Conservation (phyloP, 805 yeast species). For the Cyberlindnera samutprakarnensis region DNA sequence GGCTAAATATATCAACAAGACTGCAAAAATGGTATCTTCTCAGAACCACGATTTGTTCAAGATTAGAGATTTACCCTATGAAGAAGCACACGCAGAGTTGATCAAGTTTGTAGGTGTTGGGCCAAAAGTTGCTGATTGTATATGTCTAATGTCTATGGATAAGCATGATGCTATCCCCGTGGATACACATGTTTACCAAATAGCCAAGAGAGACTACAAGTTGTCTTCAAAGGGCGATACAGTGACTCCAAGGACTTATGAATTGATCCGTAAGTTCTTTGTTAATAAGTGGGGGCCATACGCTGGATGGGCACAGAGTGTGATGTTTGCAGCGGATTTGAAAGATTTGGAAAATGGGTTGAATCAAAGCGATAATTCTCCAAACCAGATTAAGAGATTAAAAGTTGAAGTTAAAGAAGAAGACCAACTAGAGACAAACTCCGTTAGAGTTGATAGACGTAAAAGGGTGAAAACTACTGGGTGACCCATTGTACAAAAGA, state of each 20-base stretch:
- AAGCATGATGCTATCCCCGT: slow-evolving; percentile 87
- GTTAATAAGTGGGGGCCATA: slow-evolving; percentile 73
- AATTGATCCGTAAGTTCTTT: slow-evolving; percentile 51
- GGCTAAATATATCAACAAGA: slow-evolving; percentile 77
- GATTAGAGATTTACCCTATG: slow-evolving; percentile 40
- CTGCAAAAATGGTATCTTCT: slow-evolving; percentile 44
- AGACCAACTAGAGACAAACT: background rate
- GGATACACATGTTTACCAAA: slow-evolving; percentile 91
- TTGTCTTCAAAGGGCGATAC: slow-evolving; percentile 30
- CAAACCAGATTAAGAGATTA: slow-evolving; percentile 7
- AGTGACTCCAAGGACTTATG: slow-evolving; percentile 24
- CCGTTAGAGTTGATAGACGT: slow-evolving; percentile 11
- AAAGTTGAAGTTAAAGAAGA: slow-evolving; percentile 1
- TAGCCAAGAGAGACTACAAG: slow-evolving; percentile 76
- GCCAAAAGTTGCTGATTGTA: slow-evolving; percentile 97
- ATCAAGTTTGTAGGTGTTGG: slow-evolving; percentile 82
- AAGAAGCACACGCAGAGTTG: slow-evolving; percentile 49
- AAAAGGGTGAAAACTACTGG: slow-evolving; percentile 10
- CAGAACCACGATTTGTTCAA: slow-evolving; percentile 29
- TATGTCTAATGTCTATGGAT: slow-evolving; percentile 83
- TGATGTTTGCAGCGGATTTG: slow-evolving; percentile 80
- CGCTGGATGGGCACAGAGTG: slow-evolving; percentile 99
- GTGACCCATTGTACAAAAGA: no score
- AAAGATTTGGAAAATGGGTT: slow-evolving; percentile 64
- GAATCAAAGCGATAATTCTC: slow-evolving; percentile 24